Base-by-base conservation (phyloP, 306 rosid genomes). In the Dicorynia guianensis region DNA sequence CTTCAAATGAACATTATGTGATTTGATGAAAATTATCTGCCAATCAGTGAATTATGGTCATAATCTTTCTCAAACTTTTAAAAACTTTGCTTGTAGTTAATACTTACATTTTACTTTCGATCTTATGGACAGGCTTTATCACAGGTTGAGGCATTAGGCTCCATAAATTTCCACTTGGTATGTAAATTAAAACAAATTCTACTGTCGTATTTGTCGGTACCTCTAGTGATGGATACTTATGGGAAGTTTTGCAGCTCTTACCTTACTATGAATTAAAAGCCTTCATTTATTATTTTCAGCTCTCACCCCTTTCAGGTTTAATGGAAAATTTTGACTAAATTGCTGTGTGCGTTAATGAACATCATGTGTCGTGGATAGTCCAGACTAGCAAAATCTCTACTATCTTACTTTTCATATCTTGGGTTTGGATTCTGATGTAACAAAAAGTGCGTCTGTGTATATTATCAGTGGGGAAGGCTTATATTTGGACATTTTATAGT, bases 111-210 rank as follows among this genome's bases (percentile, higher is more conserved):
- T 33, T 72, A 56, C 13, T 19, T 74, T 71, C 74, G 59, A 73
- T 78, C 62, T 67, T 48, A 11, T 49, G 34, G 54, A 36, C 89
- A 88, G 92, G 80, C 59, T 74, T 61, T 88, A 76, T 79, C 92
- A 52, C 75, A 35, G 81, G 79, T 88, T 58, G 83, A 81, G 78
- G 86, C 92, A 69, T 73, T 59, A 73, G 87, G 83, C 72, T 85
- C 79, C 62, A 70, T 46, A 69, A 74, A 85, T 63, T 75, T 88
- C 73, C 79, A 76, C 71, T 84, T 93, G 96, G 98, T 93, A 25
- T 25, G 30, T 25, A 25, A 25, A 25, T 25, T 25, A 25, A 25
- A 25, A 25, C 30, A 70, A 25, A 48, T 54, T 64, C 56, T 63
- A 62, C 63, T 54, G 42, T 47, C 61, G 15, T 56, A 55, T 69